Evolutionary conservation across 2,329 filamentous ascomycete genomes (phyloP).

Genomic region (Neurospora sp.): DNA sequence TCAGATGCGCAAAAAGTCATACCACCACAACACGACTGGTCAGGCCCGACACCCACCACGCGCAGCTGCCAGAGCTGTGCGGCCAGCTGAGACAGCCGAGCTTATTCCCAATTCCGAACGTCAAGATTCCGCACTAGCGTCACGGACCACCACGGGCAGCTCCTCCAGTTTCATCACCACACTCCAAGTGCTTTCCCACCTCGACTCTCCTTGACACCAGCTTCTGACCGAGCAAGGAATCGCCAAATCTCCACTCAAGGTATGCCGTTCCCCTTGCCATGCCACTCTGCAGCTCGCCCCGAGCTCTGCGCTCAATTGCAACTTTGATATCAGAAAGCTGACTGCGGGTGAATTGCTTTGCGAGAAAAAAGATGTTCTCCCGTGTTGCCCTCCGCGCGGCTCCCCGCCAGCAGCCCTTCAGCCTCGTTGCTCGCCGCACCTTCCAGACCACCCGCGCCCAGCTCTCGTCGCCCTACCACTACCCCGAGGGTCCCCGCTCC

Average conservation of each 20-base stretch:
- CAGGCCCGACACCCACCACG: not conserved
- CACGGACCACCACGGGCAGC: conserved; percentile 7
- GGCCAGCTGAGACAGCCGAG: not conserved
- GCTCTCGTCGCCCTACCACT: conserved; percentile 90
- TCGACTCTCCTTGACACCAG: not conserved
- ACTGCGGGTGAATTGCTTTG: not conserved
- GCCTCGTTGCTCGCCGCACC: conserved; percentile 62
- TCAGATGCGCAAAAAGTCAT: conserved; percentile 1
- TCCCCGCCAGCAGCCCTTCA: conserved; percentile 45
- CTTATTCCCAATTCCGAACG: not conserved
- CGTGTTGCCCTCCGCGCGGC: conserved; percentile 54
- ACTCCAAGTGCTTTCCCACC: not conserved
- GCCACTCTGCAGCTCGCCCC: not conserved
- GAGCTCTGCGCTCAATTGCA: not conserved
- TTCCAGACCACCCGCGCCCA: conserved; percentile 85
- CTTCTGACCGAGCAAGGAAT: conserved; percentile 1
- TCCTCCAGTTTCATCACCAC: not conserved
- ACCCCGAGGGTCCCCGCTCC: conserved; percentile 87
- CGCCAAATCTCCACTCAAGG: conserved; percentile 5
- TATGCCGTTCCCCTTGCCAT: not conserved
- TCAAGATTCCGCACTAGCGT: conserved; percentile 7
- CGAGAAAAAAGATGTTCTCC: conserved; percentile 63
- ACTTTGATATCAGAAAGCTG: not conserved
- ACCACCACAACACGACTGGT: not conserved
- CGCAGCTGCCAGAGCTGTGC: not conserved